Conservation (phyloP, 1,284 basidiomycete species). For the Sutorius eximius region DNA sequence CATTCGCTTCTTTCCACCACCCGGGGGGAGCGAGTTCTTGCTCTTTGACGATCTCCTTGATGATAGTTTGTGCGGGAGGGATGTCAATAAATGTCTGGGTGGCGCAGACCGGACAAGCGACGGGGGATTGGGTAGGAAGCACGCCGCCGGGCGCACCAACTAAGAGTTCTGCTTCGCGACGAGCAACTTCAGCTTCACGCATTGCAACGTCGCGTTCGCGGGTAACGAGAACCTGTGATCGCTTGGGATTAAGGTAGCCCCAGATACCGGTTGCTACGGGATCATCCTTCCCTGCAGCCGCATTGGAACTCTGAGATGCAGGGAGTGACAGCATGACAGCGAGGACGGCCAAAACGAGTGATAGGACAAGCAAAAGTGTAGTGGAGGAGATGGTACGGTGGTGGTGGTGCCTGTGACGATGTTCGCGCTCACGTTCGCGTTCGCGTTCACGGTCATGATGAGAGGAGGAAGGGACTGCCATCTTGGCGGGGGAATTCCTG, state of each 20-base stretch:
- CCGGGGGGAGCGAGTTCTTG: slow-evolving; percentile 72
- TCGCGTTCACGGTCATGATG: slow-evolving; percentile 65
- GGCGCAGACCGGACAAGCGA: slow-evolving; percentile 57
- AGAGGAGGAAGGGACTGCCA: slow-evolving; percentile 83
- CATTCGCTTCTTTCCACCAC: slow-evolving; percentile 62
- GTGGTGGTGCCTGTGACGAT: slow-evolving; percentile 63
- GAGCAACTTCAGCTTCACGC: slow-evolving; percentile 81
- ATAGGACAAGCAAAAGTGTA: slow-evolving; percentile 78
- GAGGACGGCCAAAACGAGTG: slow-evolving; percentile 76
- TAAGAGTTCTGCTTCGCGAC: slow-evolving; percentile 78
- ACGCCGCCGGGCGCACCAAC: slow-evolving; percentile 78
- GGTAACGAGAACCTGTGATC: slow-evolving; percentile 71
- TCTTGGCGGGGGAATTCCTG: slow-evolving; percentile 53
- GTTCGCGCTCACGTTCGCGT: slow-evolving; percentile 51
- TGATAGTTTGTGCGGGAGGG: slow-evolving; percentile 70
- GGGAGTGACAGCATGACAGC: slow-evolving; percentile 84
- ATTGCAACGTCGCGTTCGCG: slow-evolving; percentile 73
- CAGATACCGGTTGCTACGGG: slow-evolving; percentile 55
- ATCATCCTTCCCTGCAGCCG: slow-evolving; percentile 38
- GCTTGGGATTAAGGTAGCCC: slow-evolving; percentile 74
- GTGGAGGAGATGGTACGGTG: slow-evolving; percentile 85
- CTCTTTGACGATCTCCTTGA: slow-evolving; percentile 81
- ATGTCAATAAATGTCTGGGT: slow-evolving; percentile 51
- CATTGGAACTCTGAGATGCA: slow-evolving; percentile 38
- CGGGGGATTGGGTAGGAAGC: slow-evolving; percentile 49